phyloP scores from a whole-genome alignment of 106 monocot species.

The Phalaenopsis aphrodite region DNA sequence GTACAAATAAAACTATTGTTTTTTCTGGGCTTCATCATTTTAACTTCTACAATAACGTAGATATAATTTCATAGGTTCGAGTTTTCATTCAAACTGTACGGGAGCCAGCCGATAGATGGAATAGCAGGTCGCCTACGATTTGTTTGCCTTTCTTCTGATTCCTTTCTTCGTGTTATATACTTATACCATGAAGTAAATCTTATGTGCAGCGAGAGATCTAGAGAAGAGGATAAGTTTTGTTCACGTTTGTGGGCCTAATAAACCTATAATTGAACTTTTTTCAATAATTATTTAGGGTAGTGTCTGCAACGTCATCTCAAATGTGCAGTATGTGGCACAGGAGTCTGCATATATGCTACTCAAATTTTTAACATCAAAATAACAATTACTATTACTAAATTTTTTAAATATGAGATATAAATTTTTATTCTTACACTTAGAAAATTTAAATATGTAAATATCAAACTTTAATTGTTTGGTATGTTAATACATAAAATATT shows the following conservation, averaged over 20 bases:
- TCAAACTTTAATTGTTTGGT: no score
- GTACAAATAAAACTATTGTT: not conserved
- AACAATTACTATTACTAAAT: no score
- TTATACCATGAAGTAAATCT: not conserved
- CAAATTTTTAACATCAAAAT: no score
- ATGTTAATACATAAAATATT: no score
- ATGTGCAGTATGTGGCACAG: no score
- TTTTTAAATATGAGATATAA: no score
- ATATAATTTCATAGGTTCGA: slow-evolving; percentile 9
- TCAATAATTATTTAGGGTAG: not conserved
- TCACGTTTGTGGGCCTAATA: no score
- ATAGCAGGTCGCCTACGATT: not conserved
- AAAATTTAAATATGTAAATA: no score
- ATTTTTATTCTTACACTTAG: no score
- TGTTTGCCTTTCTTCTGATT: not conserved
- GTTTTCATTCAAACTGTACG: slow-evolving; percentile 21
- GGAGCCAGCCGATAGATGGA: not conserved
- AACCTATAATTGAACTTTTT: not conserved
- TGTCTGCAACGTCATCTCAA: not conserved
- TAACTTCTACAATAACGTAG: slow-evolving; percentile 11
- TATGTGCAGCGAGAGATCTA: not conserved
- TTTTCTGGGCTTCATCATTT: not conserved
- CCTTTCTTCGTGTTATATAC: no score
- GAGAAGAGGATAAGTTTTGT: not conserved
- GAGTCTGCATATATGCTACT: no score